Conservation (phyloP, 352 stramenopile species). For the Pythium utonaiense region DNA sequence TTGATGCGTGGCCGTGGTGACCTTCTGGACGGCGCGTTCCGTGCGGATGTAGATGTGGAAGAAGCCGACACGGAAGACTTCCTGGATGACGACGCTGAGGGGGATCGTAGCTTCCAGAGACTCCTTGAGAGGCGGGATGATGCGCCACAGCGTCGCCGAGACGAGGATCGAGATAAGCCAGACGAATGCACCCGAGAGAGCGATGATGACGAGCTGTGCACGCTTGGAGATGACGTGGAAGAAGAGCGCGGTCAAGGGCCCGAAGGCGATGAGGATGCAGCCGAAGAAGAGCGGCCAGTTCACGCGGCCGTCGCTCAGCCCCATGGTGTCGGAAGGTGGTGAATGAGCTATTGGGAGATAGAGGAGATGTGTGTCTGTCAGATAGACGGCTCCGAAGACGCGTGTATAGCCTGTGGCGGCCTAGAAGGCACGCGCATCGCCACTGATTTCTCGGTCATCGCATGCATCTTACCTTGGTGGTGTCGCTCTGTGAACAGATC, state of each 20-base stretch:
- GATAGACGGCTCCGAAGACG: neutral
- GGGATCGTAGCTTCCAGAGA: constrained; percentile 74
- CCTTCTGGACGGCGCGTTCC: constrained; percentile 66
- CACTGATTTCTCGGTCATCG: neutral
- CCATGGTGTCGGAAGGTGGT: constrained; percentile 33
- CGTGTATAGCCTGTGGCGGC: neutral
- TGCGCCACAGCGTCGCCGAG: constrained; percentile 66
- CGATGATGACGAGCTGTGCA: constrained; percentile 81
- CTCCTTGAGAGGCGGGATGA: constrained; percentile 70
- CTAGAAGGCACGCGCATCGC: neutral
- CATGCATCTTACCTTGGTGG: neutral
- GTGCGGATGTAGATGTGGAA: constrained; percentile 77
- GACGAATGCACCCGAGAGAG: constrained; percentile 74
- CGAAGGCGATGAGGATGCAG: constrained; percentile 77
- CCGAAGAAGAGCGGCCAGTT: constrained; percentile 87
- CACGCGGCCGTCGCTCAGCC: constrained; percentile 59
- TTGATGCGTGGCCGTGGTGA: constrained; percentile 72
- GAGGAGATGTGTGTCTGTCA: neutral
- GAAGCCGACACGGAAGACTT: constrained; percentile 64
- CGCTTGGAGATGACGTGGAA: constrained; percentile 76
- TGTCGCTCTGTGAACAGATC: neutral
- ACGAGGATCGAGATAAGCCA: constrained; percentile 82
- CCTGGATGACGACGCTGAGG: constrained; percentile 66
- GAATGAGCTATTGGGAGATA: constrained; percentile 1
- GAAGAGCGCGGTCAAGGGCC: constrained; percentile 68